phyloP scores from a whole-genome alignment of 768 basidiomycete genomes.

The Crepidotus variabilis region DNA sequence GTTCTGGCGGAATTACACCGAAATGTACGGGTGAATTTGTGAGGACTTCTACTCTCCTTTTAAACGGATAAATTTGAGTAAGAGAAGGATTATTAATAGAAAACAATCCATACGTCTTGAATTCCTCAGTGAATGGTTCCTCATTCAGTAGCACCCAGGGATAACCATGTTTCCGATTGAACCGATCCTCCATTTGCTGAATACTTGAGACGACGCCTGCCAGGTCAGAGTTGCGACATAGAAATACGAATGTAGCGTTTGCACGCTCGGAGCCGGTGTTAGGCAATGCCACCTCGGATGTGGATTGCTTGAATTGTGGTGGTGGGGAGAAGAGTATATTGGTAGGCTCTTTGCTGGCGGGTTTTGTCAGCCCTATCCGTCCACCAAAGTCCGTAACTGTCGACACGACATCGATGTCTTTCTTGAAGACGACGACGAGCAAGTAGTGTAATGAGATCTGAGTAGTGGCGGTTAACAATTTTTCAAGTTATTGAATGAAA shows the following conservation, averaged over 20 bases:
- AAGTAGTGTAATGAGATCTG: constrained; percentile 58
- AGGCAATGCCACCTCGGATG: background rate
- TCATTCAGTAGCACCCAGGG: constrained; percentile 89
- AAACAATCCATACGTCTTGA: constrained; percentile 48
- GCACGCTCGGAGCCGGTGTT: constrained; percentile 30
- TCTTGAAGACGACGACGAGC: constrained; percentile 37
- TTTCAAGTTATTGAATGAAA: background rate
- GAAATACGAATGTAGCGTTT: constrained; percentile 79
- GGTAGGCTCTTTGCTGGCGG: too few species aligned
- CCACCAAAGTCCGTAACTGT: constrained; percentile 36
- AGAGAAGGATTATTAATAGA: background rate
- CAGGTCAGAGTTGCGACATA: constrained; percentile 57
- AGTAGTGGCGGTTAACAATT: background rate
- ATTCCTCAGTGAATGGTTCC: constrained; percentile 67
- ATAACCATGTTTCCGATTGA: constrained; percentile 74
- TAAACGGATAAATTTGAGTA: background rate
- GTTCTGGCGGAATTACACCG: constrained; percentile 67
- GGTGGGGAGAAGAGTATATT: background rate
- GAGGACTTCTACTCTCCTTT: constrained; percentile 48
- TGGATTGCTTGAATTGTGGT: background rate
- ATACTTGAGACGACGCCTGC: constrained; percentile 51
- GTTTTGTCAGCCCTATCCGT: constrained; percentile 12
- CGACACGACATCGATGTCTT: constrained; percentile 44
- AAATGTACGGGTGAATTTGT: constrained; percentile 60
- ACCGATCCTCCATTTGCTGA: constrained; percentile 74